phyloP scores from a whole-genome alignment of 2,329 filamentous ascomycete species.

The Phialemoniopsis sp. region DNA sequence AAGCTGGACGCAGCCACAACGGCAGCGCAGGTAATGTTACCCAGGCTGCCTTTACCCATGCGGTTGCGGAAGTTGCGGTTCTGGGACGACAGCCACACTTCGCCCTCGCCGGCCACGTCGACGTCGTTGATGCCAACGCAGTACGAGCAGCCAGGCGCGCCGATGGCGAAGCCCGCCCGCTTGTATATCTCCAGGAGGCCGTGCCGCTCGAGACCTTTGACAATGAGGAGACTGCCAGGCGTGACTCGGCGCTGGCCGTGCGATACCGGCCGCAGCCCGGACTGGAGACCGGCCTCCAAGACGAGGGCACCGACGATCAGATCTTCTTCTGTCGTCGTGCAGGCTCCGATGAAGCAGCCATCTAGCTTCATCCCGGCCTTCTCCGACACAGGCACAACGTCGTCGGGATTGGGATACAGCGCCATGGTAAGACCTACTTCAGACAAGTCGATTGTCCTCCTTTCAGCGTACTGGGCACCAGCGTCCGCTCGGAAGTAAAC shows the following conservation, averaged over 20 bases:
- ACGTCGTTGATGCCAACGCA: constrained; percentile 35
- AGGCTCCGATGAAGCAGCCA: constrained; percentile 39
- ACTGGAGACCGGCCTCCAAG: constrained; percentile 27
- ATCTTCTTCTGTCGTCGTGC: constrained; percentile 38
- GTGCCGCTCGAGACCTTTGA: constrained; percentile 21
- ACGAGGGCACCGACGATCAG: constrained; percentile 33
- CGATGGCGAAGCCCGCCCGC: constrained; percentile 31
- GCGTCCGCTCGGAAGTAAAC: constrained; percentile 32
- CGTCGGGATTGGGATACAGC: constrained; percentile 32
- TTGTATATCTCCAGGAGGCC: constrained; percentile 30
- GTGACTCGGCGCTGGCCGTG: constrained; percentile 31
- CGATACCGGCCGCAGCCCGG: constrained; percentile 18
- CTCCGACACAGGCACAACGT: constrained; percentile 31
- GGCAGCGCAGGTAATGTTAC: too few relatives aligned
- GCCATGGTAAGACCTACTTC: constrained; percentile 30
- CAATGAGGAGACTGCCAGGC: constrained; percentile 30
- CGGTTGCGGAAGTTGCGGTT: constrained; percentile 39
- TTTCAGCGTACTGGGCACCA: constrained; percentile 27
- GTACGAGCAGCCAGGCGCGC: constrained; percentile 35
- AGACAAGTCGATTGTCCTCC: constrained; percentile 27
- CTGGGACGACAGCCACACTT: constrained; percentile 36
- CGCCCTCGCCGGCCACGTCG: constrained; percentile 30
- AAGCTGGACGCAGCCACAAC: constrained; percentile 5
- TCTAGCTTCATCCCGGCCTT: constrained; percentile 24
- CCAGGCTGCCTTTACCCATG: too few relatives aligned